phyloP scores from a whole-genome alignment of 73 alveolate genomes.

The Paraurostyla sp. region DNA sequence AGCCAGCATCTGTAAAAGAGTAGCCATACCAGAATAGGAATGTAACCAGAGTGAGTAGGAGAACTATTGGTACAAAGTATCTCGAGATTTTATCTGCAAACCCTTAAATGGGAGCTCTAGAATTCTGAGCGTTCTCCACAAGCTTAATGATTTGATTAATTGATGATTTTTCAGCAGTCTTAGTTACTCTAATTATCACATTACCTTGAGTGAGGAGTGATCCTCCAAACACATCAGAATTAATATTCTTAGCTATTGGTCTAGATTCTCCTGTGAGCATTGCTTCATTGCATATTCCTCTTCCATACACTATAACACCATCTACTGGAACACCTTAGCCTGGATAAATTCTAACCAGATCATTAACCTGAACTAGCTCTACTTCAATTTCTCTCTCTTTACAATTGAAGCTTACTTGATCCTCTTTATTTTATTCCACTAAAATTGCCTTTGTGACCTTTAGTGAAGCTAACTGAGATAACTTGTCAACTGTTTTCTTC shows the following conservation, averaged over 20 bases:
- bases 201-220: constrained; percentile 74
- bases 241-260: constrained; percentile 71
- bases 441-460: constrained; percentile 77
- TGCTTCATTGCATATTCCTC: constrained; percentile 82
- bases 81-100: constrained; percentile 80
- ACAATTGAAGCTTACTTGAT: neutral
- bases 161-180: constrained; percentile 80
- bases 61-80: constrained; percentile 84
- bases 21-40: constrained; percentile 86
- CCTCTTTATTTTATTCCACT: constrained; percentile 66
- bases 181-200: constrained; percentile 77
- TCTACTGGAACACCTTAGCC: constrained; percentile 92
- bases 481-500: constrained; percentile 78
- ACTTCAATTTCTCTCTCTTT: constrained; percentile 58
- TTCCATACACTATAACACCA: constrained; percentile 87
- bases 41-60: constrained; percentile 76
- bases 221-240: constrained; percentile 83
- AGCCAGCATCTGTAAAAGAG: constrained; percentile 72
- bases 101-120: constrained; percentile 84
- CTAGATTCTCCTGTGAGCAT: constrained; percentile 91
- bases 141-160: constrained; percentile 85
- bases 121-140: constrained; percentile 86
- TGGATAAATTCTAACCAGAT: constrained; percentile 81
- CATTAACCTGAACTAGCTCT: constrained; percentile 83
- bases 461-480: constrained; percentile 74